phyloP scores from a whole-genome alignment of 1,284 basidiomycete species.

The Bondarzewia mesenterica region DNA sequence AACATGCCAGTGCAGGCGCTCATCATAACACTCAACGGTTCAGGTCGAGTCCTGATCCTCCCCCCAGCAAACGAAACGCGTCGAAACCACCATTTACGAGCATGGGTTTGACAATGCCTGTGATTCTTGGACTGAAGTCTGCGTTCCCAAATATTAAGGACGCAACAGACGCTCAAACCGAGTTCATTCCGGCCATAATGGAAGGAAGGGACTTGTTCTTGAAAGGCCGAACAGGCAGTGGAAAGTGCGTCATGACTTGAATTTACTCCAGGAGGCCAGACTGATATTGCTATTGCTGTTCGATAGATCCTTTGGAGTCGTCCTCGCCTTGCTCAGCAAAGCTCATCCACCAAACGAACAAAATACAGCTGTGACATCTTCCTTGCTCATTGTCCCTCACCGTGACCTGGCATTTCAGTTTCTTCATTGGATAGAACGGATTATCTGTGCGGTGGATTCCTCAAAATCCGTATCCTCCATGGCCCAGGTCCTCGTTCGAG shows the following conservation, averaged over 20 bases:
- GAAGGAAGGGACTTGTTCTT: slow-evolving; percentile 52
- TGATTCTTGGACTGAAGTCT: slow-evolving; percentile 38
- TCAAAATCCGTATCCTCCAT: slow-evolving; percentile 27
- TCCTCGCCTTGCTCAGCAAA: slow-evolving; percentile 58
- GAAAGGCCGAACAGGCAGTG: slow-evolving; percentile 64
- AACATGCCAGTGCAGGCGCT: neutral
- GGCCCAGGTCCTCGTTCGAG: slow-evolving; percentile 54
- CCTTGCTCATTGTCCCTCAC: slow-evolving; percentile 67
- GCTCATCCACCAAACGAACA: slow-evolving; percentile 23
- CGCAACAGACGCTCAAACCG: slow-evolving; percentile 52
- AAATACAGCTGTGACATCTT: slow-evolving; percentile 25
- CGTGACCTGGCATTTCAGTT: slow-evolving; percentile 66
- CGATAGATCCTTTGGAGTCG: slow-evolving; percentile 59
- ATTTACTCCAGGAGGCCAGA: neutral
- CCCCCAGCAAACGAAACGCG: neutral
- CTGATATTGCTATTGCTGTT: neutral
- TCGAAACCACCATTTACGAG: slow-evolving; percentile 30
- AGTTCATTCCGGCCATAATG: slow-evolving; percentile 55
- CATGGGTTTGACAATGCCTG: slow-evolving; percentile 39
- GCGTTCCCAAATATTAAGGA: slow-evolving; percentile 54
- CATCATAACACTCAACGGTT: neutral
- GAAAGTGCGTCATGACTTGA: slow-evolving; percentile 49
- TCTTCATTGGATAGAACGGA: slow-evolving; percentile 55
- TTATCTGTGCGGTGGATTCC: slow-evolving; percentile 28
- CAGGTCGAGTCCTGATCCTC: neutral